These are phyloP conservation scores for Tubosaeta brunneosetosa DNA, from an alignment of 768 basidiomycete genomes.

Conservation along the genomic window DNA sequence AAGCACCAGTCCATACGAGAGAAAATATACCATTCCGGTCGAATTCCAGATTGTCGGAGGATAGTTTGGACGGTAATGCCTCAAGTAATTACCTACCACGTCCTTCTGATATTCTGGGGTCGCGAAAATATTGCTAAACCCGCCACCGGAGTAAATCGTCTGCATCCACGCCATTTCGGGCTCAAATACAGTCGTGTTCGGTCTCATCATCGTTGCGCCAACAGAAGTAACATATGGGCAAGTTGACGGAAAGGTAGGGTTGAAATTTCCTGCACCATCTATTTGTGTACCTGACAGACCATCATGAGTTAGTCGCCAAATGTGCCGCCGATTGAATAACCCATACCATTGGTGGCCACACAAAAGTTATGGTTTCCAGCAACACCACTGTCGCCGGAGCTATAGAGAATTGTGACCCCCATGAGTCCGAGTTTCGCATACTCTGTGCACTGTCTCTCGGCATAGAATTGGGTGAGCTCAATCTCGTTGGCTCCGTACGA, in stretches of 20 bases:
- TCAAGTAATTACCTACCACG: slow-evolving; percentile 30
- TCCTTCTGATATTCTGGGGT: slow-evolving; percentile 37
- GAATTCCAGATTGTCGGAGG: slow-evolving; percentile 23
- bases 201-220: slow-evolving; percentile 43
- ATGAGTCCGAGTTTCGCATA: slow-evolving; percentile 42
- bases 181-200: slow-evolving; percentile 28
- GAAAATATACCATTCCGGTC: slow-evolving; percentile 15
- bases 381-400: slow-evolving; percentile 30
- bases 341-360: no score
- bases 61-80: slow-evolving; percentile 27
- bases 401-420: slow-evolving; percentile 34
- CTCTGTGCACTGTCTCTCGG: slow-evolving; percentile 41
- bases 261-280: slow-evolving; percentile 33
- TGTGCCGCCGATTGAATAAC: no score
- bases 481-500: slow-evolving; percentile 40
- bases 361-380: no score
- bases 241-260: slow-evolving; percentile 39
- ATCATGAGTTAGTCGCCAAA: no score
- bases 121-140: slow-evolving; percentile 40
- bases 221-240: slow-evolving; percentile 45
- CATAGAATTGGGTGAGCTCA: slow-evolving; percentile 33
- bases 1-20: slow-evolving; percentile 13
- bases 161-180: slow-evolving; percentile 29
- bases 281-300: no score
- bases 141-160: slow-evolving; percentile 28